These are phyloP conservation scores for Candida morakotiae DNA, from an alignment of 805 yeast genomes.

Conservation along the genomic window DNA sequence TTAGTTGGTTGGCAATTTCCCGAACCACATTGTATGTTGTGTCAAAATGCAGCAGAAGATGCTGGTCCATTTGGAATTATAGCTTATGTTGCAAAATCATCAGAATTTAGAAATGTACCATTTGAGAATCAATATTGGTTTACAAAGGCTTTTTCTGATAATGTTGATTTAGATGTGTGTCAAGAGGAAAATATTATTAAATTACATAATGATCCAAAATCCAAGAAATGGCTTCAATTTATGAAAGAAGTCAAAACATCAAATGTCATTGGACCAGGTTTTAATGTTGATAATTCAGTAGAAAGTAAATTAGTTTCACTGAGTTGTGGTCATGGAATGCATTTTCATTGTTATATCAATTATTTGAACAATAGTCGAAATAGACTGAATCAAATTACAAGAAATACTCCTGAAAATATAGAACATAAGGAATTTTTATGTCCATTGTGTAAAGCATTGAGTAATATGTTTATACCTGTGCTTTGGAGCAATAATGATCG, in stretches of 20 bases:
- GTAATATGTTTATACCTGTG: conserved; percentile 79
- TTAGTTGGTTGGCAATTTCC: conserved; percentile 61
- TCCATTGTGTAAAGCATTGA: conserved; percentile 85
- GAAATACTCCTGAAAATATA: conserved; percentile 74
- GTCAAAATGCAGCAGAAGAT: conserved; percentile 69
- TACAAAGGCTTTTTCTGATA: conserved; percentile 55
- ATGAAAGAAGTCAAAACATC: conserved; percentile 33
- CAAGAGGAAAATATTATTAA: conserved; percentile 1
- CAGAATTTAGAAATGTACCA: conserved; percentile 63
- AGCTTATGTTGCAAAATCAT: conserved; percentile 53
- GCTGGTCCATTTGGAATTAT: conserved; percentile 75
- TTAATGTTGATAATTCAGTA: conserved; percentile 38
- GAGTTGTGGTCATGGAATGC: conserved; percentile 96
- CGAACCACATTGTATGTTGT: conserved; percentile 70
- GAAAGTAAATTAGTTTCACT: conserved; percentile 50
- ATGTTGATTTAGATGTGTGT: conserved; percentile 34
- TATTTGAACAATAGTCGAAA: conserved; percentile 54
- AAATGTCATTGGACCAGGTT: conserved; percentile 68
- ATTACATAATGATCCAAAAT: conserved; percentile 10
- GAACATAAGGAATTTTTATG: conserved; percentile 76
- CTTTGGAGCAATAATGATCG: conserved; percentile 51
- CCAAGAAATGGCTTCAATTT: conserved; percentile 34
- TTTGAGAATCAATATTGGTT: conserved; percentile 63
- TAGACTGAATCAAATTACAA: conserved; percentile 67
- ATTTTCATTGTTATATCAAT: conserved; percentile 67